Evolutionary conservation across 129 eudicot species (phyloP).

Genomic region (Flaveria brownii): DNA sequence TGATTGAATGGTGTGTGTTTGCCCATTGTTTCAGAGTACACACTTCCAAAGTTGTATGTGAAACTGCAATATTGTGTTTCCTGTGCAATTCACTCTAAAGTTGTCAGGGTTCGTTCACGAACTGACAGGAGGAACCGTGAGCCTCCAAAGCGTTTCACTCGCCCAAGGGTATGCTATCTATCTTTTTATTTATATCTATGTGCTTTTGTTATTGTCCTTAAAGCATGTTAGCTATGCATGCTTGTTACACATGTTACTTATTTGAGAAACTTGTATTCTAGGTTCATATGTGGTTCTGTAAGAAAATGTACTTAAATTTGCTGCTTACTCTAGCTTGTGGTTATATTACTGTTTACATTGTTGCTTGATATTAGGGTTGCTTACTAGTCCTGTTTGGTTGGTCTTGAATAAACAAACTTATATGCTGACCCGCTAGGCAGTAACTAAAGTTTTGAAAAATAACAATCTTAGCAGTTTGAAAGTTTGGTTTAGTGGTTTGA

Average conservation of each 20-base stretch:
- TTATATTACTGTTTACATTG: too few species aligned
- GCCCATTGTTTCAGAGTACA: conserved; percentile 42
- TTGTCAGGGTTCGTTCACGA: conserved; percentile 67
- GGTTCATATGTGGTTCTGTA: background rate
- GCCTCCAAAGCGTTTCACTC: conserved; percentile 77
- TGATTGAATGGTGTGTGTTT: background rate
- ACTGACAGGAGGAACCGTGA: conserved; percentile 82
- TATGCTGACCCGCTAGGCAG: too few species aligned
- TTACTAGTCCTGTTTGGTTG: too few species aligned
- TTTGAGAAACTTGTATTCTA: background rate
- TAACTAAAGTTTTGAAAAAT: too few species aligned
- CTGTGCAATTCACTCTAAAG: conserved; percentile 83
- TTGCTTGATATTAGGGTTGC: too few species aligned
- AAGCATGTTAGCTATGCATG: background rate
- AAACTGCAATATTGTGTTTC: conserved; percentile 82
- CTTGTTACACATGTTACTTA: background rate
- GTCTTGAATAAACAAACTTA: too few species aligned
- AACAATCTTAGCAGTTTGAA: too few species aligned
- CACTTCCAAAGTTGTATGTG: conserved; percentile 74
- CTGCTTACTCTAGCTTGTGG: background rate
- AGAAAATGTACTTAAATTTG: background rate
- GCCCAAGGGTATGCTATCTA: conserved; percentile 61
- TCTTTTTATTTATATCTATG: background rate
- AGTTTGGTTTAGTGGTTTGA: too few species aligned
- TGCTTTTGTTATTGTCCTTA: background rate